Evolutionary conservation across 345 rosid genomes (phyloP).

Genomic region (Salix arbutifolia): DNA sequence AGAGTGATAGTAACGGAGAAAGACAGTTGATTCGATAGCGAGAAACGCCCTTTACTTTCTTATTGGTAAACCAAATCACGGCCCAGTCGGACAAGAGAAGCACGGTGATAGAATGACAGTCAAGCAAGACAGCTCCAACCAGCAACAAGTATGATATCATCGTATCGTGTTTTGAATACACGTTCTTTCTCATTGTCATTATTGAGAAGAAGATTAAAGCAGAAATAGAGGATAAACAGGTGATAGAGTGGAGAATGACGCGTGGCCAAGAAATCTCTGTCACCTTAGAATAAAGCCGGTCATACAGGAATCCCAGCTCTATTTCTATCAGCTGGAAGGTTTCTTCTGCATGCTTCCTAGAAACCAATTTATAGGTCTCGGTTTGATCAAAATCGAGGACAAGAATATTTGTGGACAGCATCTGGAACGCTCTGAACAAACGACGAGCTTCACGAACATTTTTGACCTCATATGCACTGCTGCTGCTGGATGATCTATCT

Average conservation of each 20-base stretch:
- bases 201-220: constrained; percentile 10
- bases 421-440: background rate
- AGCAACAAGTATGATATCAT: constrained; percentile 10
- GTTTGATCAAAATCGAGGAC: background rate
- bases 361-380: background rate
- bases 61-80: constrained; percentile 2
- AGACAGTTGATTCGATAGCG: background rate
- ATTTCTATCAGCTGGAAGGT: background rate
- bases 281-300: constrained; percentile 31
- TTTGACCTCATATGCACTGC: background rate
- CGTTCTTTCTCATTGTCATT: background rate
- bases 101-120: constrained; percentile 3
- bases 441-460: background rate
- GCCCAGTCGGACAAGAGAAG: constrained; percentile 17
- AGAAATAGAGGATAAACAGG: background rate
- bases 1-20: no score
- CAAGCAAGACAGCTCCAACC: constrained; percentile 13
- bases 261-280: background rate
- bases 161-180: background rate
- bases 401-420: background rate
- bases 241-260: constrained; percentile 11
- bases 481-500: background rate
- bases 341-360: background rate
- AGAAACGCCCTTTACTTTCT: background rate
- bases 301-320: constrained; percentile 19